Conservation (phyloP, 2,329 filamentous ascomycete species). For the Apiospora pterosperma region DNA sequence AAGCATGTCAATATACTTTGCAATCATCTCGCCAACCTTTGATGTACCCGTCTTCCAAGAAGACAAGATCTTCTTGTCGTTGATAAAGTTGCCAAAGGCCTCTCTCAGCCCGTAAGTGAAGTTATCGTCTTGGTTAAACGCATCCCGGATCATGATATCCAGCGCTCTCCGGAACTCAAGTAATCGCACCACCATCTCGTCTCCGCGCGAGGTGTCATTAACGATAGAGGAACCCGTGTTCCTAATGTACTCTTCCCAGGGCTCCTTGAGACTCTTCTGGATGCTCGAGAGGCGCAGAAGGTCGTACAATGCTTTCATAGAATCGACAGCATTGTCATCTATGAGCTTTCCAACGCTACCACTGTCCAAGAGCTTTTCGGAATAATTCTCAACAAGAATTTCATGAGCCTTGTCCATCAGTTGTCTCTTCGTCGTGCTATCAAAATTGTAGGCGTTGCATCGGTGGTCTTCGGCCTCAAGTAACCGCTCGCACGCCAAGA, state of each 20-base stretch:
- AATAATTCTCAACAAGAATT: slow-evolving; percentile 66
- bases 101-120: slow-evolving; percentile 79
- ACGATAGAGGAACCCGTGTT: slow-evolving; percentile 74
- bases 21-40: slow-evolving; percentile 98
- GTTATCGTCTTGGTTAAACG: slow-evolving; percentile 74
- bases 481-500: slow-evolving; percentile 64
- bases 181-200: slow-evolving; percentile 83
- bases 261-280: slow-evolving; percentile 63
- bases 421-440: slow-evolving; percentile 76
- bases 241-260: slow-evolving; percentile 79
- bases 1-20: slow-evolving; percentile 90
- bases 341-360: slow-evolving; percentile 71
- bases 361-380: slow-evolving; percentile 61
- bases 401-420: slow-evolving; percentile 71
- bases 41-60: slow-evolving; percentile 81
- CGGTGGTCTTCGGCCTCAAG: slow-evolving; percentile 70
- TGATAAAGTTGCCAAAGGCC: slow-evolving; percentile 87
- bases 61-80: slow-evolving; percentile 71
- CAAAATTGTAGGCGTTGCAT: slow-evolving; percentile 78
- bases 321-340: slow-evolving; percentile 62
- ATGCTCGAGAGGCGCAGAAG: slow-evolving; percentile 71
- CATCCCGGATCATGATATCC: slow-evolving; percentile 71
- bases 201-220: slow-evolving; percentile 71
- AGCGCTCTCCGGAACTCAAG: slow-evolving; percentile 77
- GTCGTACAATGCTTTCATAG: slow-evolving; percentile 74